Evolutionary conservation across 208 protist genomes (phyloP).

Genomic region (Sergeia podlipaevii): DNA sequence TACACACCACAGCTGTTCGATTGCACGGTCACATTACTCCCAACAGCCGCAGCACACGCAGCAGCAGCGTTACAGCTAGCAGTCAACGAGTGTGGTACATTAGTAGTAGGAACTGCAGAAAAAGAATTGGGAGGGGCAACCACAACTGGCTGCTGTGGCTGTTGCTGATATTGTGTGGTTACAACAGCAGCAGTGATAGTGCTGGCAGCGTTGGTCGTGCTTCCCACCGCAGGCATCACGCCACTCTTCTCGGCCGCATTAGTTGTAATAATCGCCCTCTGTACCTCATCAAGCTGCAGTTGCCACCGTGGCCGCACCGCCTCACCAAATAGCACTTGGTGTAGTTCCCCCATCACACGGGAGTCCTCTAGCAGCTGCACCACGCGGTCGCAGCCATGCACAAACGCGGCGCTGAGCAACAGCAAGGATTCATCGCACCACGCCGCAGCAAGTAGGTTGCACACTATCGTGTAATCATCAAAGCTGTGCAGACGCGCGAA

Average conservation of each 20-base stretch:
- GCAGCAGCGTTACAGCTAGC: no score
- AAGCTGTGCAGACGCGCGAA: constrained; percentile 54
- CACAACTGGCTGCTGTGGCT: neutral
- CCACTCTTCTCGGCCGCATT: constrained; percentile 15
- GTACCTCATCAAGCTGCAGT: constrained; percentile 86
- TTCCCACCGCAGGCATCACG: constrained; percentile 9
- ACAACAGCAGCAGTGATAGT: neutral
- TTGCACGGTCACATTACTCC: neutral
- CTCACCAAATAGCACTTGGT: constrained; percentile 75
- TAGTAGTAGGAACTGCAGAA: neutral
- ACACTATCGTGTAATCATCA: constrained; percentile 56
- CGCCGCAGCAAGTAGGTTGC: constrained; percentile 42
- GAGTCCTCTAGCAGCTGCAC: constrained; percentile 61
- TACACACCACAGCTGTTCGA: no score
- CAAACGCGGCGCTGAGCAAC: constrained; percentile 56
- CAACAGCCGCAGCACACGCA: neutral
- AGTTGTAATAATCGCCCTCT: constrained; percentile 69
- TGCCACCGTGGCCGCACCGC: constrained; percentile 80
- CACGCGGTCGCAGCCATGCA: constrained; percentile 40
- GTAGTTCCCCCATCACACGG: constrained; percentile 74
- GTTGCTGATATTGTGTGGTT: neutral
- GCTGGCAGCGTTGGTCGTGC: constrained; percentile 5
- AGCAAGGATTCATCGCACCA: constrained; percentile 84
- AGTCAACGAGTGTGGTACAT: no score
- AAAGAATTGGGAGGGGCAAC: neutral